phyloP scores from a whole-genome alignment of 495 filamentous ascomycete species.

The Delitschia confertaspora region DNA sequence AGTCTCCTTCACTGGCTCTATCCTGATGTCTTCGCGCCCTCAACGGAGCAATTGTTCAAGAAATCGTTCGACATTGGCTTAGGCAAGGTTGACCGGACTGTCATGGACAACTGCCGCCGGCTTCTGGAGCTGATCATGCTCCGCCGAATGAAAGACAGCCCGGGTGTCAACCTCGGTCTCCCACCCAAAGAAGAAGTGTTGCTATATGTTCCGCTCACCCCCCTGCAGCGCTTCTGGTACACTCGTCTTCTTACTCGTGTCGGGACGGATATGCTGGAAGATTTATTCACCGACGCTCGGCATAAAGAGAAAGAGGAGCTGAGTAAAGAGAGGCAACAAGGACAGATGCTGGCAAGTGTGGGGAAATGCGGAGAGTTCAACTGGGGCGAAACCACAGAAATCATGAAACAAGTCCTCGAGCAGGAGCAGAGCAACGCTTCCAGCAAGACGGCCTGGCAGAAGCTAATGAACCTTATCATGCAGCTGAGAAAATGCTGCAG shows the following conservation, averaged over 20 bases:
- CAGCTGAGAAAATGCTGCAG: conserved; percentile 57
- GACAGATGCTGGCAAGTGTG: conserved; percentile 25
- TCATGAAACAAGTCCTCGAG: conserved; percentile 41
- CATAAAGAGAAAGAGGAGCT: conserved; percentile 40
- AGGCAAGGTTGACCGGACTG: conserved; percentile 45
- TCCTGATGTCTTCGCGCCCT: conserved; percentile 50
- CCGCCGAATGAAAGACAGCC: conserved; percentile 53
- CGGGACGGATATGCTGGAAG: conserved; percentile 45
- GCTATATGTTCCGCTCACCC: conserved; percentile 52
- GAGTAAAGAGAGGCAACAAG: conserved; percentile 29
- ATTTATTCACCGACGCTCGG: conserved; percentile 43
- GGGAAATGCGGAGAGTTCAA: conserved; percentile 29
- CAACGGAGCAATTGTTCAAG: conserved; percentile 46
- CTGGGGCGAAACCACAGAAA: conserved; percentile 42
- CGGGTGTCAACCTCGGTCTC: conserved; percentile 48
- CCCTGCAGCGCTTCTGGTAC: conserved; percentile 57
- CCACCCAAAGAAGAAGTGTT: conserved; percentile 53
- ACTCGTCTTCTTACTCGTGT: conserved; percentile 49
- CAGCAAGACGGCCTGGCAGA: conserved; percentile 41
- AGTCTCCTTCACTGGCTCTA: conserved; percentile 55
- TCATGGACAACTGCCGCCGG: conserved; percentile 45
- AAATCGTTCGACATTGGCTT: conserved; percentile 50
- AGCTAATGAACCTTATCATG: conserved; percentile 56
- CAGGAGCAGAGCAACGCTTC: conserved; percentile 34
- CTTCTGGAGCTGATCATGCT: conserved; percentile 57